Percentiles rank a stretch among this genome's conserved stretches.
Evolutionary conservation across 2,329 filamentous ascomycete species (phyloP).

Genomic region (Reticulascus tulasneorum): DNA sequence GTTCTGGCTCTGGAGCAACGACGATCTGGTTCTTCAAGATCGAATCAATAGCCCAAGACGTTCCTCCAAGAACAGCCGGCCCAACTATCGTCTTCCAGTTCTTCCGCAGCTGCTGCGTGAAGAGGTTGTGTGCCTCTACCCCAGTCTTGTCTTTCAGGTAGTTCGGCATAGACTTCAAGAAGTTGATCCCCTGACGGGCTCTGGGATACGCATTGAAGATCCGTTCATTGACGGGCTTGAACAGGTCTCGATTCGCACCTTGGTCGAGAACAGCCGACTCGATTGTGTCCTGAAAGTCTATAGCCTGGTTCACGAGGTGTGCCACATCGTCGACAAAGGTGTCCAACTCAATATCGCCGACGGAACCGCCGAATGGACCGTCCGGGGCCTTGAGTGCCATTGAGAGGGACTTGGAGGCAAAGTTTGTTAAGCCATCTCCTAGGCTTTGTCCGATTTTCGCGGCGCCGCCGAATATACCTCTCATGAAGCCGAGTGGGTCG

Average conservation of each 20-base stretch:
- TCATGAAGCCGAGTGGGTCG: neutral
- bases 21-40: constrained; percentile 2
- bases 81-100: neutral
- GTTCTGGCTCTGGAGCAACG: neutral
- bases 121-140: neutral
- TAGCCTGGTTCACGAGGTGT: constrained; percentile 1
- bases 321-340: neutral
- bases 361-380: neutral
- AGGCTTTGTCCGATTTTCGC: too few species aligned
- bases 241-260: neutral
- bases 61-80: too few species aligned
- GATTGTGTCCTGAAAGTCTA: neutral
- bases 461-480: constrained; percentile 1
- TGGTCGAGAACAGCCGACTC: constrained; percentile 1
- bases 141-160: neutral
- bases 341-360: constrained; percentile 3
- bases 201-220: constrained; percentile 1
- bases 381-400: constrained; percentile 1
- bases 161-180: neutral
- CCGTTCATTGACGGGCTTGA: neutral
- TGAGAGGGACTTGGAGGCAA: neutral
- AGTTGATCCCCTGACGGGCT: neutral
- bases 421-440: too few species aligned
- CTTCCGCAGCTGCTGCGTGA: neutral
- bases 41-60: constrained; percentile 1